Percentiles rank a stretch among this genome's conserved stretches.
Conservation (phyloP, 2,329 filamentous ascomycete species). For the Tympanopsis confertula region DNA sequence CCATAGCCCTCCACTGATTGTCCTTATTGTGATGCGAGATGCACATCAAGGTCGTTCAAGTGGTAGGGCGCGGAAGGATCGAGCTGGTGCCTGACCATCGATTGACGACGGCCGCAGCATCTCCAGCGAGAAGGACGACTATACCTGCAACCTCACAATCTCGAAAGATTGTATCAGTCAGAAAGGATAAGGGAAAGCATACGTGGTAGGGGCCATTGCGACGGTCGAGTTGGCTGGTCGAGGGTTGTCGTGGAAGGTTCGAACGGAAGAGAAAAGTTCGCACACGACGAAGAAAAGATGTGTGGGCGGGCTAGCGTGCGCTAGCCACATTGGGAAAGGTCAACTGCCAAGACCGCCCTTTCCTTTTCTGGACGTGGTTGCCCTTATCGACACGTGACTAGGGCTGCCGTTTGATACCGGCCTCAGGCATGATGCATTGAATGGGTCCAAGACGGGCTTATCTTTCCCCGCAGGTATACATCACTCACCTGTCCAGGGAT, state of each 20-base stretch:
- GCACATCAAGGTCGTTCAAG: no score
- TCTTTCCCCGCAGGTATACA: no score
- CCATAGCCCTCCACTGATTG: constrained; percentile 48
- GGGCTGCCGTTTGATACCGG: no score
- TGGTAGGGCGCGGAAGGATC: constrained; percentile 59
- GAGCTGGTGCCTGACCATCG: constrained; percentile 55
- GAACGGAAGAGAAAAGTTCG: constrained; percentile 1
- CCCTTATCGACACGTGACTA: not conserved
- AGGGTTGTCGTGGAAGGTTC: constrained; percentile 1
- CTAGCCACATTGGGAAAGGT: not conserved
- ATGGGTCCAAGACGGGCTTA: no score
- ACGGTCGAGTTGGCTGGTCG: constrained; percentile 1
- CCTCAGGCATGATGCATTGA: no score
- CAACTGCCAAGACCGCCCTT: no score
- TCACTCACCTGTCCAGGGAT: no score
- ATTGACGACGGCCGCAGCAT: constrained; percentile 17
- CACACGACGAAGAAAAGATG: not conserved
- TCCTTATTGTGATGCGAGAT: no score
- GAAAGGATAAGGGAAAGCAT: not conserved
- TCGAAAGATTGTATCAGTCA: not conserved
- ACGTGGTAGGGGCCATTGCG: constrained; percentile 1
- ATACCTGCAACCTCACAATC: constrained; percentile 45
- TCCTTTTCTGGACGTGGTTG: not conserved
- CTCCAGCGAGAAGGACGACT: constrained; percentile 72
- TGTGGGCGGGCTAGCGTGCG: not conserved